Evolutionary conservation across 176 grass and related monocot species (phyloP).

Genomic region (Carex kokanica): DNA sequence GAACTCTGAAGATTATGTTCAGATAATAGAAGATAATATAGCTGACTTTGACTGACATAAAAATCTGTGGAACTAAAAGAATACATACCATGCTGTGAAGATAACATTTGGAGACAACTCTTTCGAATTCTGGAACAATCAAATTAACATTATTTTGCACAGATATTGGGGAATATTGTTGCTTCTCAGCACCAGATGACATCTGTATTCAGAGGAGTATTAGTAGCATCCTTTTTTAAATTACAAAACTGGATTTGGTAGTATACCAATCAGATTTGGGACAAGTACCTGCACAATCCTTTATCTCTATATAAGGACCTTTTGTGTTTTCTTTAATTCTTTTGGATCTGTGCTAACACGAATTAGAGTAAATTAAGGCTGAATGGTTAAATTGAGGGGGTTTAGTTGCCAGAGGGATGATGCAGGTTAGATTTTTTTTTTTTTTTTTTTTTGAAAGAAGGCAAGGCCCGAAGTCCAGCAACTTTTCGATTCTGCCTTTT

Average conservation of each 20-base stretch:
- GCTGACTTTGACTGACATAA: neutral
- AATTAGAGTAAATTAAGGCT: neutral
- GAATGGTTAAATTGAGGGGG: neutral
- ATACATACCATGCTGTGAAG: conserved; percentile 4
- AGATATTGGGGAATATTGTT: neutral
- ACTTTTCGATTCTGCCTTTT: neutral
- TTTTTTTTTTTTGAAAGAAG: no score
- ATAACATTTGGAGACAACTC: neutral
- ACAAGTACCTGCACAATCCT: neutral
- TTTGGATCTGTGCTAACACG: neutral
- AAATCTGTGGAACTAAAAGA: neutral
- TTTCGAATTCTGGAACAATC: conserved; percentile 10
- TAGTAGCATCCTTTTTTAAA: neutral
- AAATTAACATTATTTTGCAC: conserved; percentile 6
- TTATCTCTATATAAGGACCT: neutral
- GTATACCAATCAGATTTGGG: neutral
- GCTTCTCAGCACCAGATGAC: neutral
- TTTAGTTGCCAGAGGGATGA: no score
- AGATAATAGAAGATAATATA: neutral
- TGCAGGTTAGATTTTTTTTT: no score
- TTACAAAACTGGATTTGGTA: neutral
- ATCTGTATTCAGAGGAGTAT: neutral
- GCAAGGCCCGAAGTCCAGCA: neutral
- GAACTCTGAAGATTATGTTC: neutral
- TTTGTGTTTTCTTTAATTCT: conserved; percentile 1